Conservation (phyloP, 2,329 filamentous ascomycete species). For the Helicocarpus griseus region DNA sequence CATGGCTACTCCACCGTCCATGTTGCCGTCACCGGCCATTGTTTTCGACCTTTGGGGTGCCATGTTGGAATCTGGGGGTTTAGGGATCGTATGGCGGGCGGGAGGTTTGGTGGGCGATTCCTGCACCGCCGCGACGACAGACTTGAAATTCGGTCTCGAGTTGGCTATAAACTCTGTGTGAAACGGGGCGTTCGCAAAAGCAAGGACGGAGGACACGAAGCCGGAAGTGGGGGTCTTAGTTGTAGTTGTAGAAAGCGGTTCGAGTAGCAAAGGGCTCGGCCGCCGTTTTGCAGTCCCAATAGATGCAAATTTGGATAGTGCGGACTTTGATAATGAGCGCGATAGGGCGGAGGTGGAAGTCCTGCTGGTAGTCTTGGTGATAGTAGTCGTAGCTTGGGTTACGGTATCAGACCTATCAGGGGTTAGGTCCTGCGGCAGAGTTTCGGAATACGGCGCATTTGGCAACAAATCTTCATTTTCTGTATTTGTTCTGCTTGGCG, state of each 20-base stretch:
- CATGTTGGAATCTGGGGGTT: background rate
- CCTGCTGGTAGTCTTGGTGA: background rate
- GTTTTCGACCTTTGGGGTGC: constrained; percentile 3
- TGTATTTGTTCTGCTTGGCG: background rate
- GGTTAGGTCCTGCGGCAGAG: background rate
- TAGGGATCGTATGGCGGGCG: background rate
- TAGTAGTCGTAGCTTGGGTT: background rate
- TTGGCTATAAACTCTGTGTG: background rate
- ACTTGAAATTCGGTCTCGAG: background rate
- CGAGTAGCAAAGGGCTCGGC: background rate
- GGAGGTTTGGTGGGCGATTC: background rate
- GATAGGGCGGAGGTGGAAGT: background rate
- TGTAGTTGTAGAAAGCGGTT: background rate
- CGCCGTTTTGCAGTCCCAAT: background rate
- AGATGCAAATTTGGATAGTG: background rate
- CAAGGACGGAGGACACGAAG: constrained; percentile 2
- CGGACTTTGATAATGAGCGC: background rate
- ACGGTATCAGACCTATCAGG: background rate
- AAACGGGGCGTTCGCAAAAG: constrained; percentile 1
- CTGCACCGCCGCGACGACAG: background rate
- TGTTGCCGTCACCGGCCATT: constrained; percentile 28
- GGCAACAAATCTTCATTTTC: background rate
- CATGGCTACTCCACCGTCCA: constrained; percentile 55
- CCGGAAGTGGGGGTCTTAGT: background rate
- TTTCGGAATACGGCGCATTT: background rate